These are phyloP conservation scores for Aspergillus sp. DNA, from an alignment of 2,329 filamentous ascomycete species.

Conservation along the genomic window DNA sequence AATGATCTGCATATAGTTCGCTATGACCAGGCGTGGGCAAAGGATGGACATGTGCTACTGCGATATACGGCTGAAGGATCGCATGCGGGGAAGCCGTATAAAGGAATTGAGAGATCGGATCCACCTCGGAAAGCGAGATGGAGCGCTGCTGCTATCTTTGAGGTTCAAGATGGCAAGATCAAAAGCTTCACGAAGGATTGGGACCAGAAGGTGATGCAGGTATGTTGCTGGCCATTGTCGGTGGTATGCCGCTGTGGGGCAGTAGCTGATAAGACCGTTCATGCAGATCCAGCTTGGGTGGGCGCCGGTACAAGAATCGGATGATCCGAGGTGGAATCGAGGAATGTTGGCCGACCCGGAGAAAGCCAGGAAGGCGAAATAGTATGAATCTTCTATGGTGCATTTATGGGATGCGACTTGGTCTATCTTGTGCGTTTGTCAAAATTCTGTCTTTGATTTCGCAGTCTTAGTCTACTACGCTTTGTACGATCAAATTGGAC, in stretches of 20 bases:
- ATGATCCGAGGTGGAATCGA: slow-evolving; percentile 25
- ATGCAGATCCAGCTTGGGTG: slow-evolving; percentile 24
- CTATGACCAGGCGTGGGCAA: slow-evolving; percentile 41
- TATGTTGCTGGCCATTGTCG: neutral
- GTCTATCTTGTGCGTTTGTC: no score
- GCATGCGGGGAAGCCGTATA: slow-evolving; percentile 39
- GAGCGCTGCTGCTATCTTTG: slow-evolving; percentile 44
- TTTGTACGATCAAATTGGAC: no score
- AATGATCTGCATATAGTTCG: slow-evolving; percentile 39
- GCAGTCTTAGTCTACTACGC: no score
- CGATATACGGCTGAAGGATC: slow-evolving; percentile 42
- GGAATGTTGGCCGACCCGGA: slow-evolving; percentile 23
- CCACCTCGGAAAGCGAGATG: slow-evolving; percentile 35
- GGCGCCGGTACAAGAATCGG: slow-evolving; percentile 23
- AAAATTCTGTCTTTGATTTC: no score
- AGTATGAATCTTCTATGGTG: neutral
- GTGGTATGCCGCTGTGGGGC: no score
- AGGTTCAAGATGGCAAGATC: slow-evolving; percentile 39
- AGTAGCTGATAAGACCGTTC: no score
- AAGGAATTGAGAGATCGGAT: slow-evolving; percentile 36
- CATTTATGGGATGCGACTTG: no score
- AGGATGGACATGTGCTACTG: slow-evolving; percentile 38
- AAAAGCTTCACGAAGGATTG: slow-evolving; percentile 43
- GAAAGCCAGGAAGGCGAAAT: slow-evolving; percentile 15
- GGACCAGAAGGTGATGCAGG: slow-evolving; percentile 35